phyloP scores from a whole-genome alignment of 2,329 filamentous ascomycete genomes.

The Trichoderma sp. region DNA sequence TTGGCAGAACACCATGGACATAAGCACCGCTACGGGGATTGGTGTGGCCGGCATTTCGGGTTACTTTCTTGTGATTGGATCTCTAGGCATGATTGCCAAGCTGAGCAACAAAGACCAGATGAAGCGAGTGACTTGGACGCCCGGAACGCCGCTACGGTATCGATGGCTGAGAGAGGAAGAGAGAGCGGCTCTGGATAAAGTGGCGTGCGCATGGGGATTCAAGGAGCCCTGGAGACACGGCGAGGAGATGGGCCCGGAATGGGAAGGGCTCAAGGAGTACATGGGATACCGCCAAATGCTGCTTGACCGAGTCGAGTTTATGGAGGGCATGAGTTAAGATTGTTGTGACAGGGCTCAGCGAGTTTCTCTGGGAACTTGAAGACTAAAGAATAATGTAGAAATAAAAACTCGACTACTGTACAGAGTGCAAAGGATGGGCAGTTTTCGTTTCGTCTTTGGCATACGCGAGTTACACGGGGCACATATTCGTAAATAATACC shows the following conservation, averaged over 20 bases:
- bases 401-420: not conserved
- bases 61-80: constrained; percentile 77
- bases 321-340: constrained; percentile 76
- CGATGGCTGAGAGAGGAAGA: constrained; percentile 91
- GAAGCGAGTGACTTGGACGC: constrained; percentile 86
- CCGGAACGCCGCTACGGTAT: constrained; percentile 73
- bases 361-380: not conserved
- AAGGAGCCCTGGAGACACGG: constrained; percentile 74
- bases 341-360: not conserved
- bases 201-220: constrained; percentile 91
- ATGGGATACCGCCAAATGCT: constrained; percentile 82
- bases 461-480: not conserved
- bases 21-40: constrained; percentile 68
- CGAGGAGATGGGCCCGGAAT: constrained; percentile 87
- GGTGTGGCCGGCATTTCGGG: constrained; percentile 78
- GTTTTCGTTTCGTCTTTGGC: not conserved
- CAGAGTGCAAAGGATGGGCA: not conserved
- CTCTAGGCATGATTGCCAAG: constrained; percentile 78
- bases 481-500: not conserved
- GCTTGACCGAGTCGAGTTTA: constrained; percentile 81
- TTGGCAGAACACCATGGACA: constrained; percentile 69
- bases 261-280: constrained; percentile 81
- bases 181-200: constrained; percentile 77
- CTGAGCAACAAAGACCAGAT: constrained; percentile 93
- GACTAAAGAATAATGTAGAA: not conserved